Evolutionary conservation across 1,284 basidiomycete genomes (phyloP).

Genomic region (Fomitopsis schrenkii): DNA sequence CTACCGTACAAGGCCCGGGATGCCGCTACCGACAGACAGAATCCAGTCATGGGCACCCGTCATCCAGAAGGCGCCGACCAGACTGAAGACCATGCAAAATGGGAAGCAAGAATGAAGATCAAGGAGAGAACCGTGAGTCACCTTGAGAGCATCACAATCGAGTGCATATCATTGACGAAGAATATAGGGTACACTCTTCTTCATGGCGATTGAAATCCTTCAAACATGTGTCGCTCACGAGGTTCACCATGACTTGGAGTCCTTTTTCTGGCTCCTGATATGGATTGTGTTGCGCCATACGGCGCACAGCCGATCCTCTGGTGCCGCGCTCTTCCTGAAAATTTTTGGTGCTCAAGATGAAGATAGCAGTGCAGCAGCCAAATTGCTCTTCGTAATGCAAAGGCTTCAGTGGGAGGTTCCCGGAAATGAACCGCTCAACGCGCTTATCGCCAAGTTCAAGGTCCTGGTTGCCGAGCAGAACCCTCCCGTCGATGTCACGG

Average conservation of each 20-base stretch:
- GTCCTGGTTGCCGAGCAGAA: background rate
- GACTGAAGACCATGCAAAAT: background rate
- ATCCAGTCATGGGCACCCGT: background rate
- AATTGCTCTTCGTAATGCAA: too few relatives aligned
- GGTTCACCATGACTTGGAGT: constrained; percentile 13
- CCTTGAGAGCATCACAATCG: background rate
- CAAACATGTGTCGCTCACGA: background rate
- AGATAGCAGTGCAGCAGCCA: too few relatives aligned
- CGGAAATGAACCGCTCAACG: background rate
- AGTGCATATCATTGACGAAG: background rate
- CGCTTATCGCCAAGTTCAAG: background rate
- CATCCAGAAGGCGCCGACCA: background rate
- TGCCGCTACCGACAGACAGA: background rate
- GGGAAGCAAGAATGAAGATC: too few relatives aligned
- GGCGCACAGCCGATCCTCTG: too few relatives aligned
- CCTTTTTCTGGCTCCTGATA: constrained; percentile 14
- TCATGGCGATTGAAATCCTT: constrained; percentile 8
- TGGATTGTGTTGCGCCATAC: constrained; percentile 14
- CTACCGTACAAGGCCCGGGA: too few relatives aligned
- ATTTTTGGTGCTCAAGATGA: too few relatives aligned
- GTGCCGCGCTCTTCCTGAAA: too few relatives aligned
- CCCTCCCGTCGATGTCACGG: background rate
- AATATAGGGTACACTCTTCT: constrained; percentile 8
- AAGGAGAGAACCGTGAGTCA: background rate
- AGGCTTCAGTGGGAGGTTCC: background rate